Conservation (phyloP, 1,284 basidiomycete genomes). For the Uromyces viciae-fabae region DNA sequence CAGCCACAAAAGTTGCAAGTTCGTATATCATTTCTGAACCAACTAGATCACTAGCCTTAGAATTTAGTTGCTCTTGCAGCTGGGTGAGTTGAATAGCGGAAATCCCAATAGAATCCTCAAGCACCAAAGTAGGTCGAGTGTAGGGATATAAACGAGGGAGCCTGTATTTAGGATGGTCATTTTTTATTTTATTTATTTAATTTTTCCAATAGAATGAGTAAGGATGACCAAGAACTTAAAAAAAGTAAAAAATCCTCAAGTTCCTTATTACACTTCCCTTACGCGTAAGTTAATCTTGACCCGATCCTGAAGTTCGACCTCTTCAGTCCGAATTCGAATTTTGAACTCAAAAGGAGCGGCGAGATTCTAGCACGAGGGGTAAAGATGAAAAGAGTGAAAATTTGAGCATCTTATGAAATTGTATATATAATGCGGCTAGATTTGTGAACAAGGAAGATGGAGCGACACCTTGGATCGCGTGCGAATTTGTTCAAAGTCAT, state of each 20-base stretch:
- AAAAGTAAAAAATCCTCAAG: no score
- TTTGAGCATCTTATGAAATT: not conserved
- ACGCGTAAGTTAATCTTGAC: slow-evolving; percentile 34
- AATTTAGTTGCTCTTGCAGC: slow-evolving; percentile 45
- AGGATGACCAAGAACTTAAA: not conserved
- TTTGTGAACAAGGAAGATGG: not conserved
- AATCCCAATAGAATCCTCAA: slow-evolving; percentile 30
- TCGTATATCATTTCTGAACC: slow-evolving; percentile 56
- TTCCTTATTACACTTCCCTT: slow-evolving; percentile 20
- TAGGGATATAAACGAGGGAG: slow-evolving; percentile 33
- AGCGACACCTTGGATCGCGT: slow-evolving; percentile 27
- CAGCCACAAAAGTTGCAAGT: slow-evolving; percentile 48
- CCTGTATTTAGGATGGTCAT: not conserved
- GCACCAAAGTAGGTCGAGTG: slow-evolving; percentile 25
- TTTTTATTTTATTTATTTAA: no score
- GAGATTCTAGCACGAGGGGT: slow-evolving; percentile 4
- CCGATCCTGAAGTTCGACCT: slow-evolving; percentile 35
- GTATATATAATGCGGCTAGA: not conserved
- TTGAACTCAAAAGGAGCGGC: slow-evolving; percentile 37
- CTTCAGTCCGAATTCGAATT: slow-evolving; percentile 31
- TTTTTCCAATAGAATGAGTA: not conserved
- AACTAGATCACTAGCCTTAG: slow-evolving; percentile 50
- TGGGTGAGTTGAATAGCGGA: not conserved
- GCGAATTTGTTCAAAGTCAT: slow-evolving; percentile 40
- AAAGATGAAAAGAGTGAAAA: not conserved